phyloP scores from a whole-genome alignment of 78 protist genomes.

The Dictyostelium intermedium region DNA sequence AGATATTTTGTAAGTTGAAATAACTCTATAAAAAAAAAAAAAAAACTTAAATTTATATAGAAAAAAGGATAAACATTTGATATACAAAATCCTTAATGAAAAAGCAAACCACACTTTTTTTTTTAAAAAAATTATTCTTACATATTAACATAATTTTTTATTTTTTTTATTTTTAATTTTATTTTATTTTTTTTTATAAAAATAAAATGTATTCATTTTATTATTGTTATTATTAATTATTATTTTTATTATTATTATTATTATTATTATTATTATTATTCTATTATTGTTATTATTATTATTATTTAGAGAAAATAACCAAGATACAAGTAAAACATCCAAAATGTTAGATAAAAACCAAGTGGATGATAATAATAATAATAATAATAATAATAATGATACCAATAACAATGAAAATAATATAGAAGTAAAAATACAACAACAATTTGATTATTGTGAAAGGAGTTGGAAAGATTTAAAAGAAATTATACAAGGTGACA shows the following conservation, averaged over 20 bases:
- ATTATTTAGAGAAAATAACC: background rate
- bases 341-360: background rate
- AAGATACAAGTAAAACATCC: background rate
- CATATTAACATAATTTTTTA: too few relatives aligned
- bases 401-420: background rate
- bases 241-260: background rate
- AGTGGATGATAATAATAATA: background rate
- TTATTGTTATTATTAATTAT: too few relatives aligned
- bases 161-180: too few relatives aligned
- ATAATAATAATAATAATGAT: background rate
- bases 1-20: background rate
- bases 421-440: background rate
- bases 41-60: too few relatives aligned
- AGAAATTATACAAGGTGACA: background rate
- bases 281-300: background rate
- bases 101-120: too few relatives aligned
- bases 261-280: background rate
- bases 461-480: slow-evolving; percentile 48
- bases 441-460: background rate
- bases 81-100: too few relatives aligned
- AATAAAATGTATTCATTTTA: background rate
- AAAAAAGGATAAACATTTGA: too few relatives aligned
- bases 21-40: too few relatives aligned
- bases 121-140: too few relatives aligned
- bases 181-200: background rate